phyloP scores from a whole-genome alignment of 352 stramenopile species.

The Phytophthora ohioensis region DNA sequence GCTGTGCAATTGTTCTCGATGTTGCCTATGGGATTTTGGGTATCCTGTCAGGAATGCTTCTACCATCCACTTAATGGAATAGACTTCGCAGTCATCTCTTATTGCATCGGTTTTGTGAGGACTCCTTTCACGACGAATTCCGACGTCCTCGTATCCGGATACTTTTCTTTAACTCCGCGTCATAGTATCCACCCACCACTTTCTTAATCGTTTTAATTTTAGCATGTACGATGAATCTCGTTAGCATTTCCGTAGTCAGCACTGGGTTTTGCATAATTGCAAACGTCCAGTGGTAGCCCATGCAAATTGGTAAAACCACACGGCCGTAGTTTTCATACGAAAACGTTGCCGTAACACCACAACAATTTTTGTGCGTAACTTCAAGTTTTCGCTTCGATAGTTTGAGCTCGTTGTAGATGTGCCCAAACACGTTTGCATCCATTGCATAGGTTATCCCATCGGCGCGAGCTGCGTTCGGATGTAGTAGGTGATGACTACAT shows the following conservation, averaged over 20 bases:
- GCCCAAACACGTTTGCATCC: constrained; percentile 9
- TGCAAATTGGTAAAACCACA: constrained; percentile 4
- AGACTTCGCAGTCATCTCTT: not conserved
- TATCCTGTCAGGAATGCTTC: not conserved
- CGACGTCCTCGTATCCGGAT: not conserved
- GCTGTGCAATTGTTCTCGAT: not conserved
- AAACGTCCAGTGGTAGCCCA: constrained; percentile 12
- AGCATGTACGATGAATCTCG: not conserved
- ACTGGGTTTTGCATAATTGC: constrained; percentile 10
- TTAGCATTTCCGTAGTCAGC: not conserved
- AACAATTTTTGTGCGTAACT: not conserved
- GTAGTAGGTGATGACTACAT: not conserved
- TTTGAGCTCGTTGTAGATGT: not conserved
- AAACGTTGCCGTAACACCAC: constrained; percentile 4
- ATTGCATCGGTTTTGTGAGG: not conserved
- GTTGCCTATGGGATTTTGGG: not conserved
- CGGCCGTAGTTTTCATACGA: constrained; percentile 9
- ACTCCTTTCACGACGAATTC: not conserved
- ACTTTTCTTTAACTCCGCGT: not conserved
- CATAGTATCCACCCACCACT: not conserved
- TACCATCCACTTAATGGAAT: not conserved
- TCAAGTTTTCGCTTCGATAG: not conserved
- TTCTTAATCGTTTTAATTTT: not conserved
- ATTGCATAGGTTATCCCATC: constrained; percentile 1
- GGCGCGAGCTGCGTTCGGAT: not conserved